These are phyloP conservation scores for Fusarium fracticaudum DNA, from an alignment of 2,329 filamentous ascomycete genomes.

Conservation along the genomic window DNA sequence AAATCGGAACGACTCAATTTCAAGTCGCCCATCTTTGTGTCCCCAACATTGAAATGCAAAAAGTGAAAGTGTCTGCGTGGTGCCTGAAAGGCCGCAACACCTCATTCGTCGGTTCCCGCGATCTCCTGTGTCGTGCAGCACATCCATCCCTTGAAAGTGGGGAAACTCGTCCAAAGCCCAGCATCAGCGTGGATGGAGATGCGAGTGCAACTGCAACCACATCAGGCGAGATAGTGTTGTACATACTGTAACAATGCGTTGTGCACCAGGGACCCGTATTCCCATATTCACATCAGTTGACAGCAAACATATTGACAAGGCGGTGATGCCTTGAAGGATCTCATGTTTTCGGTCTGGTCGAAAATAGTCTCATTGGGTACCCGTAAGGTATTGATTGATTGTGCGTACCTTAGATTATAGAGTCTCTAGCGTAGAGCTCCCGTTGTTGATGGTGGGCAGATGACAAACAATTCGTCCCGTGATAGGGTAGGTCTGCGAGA, in stretches of 20 bases:
- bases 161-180: slow-evolving; percentile 20
- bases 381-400: not conserved
- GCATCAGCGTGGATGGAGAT: slow-evolving; percentile 6
- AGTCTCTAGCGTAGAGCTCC: slow-evolving; percentile 1
- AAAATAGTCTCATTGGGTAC: slow-evolving; percentile 10
- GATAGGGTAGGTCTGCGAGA: slow-evolving; percentile 12
- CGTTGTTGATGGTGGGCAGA: slow-evolving; percentile 14
- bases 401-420: not conserved
- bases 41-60: slow-evolving; percentile 10
- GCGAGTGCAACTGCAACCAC: slow-evolving; percentile 27
- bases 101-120: slow-evolving; percentile 35
- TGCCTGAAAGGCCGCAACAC: slow-evolving; percentile 31
- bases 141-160: slow-evolving; percentile 24
- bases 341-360: not conserved
- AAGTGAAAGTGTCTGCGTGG: slow-evolving; percentile 17
- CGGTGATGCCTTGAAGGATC: not conserved
- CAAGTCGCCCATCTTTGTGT: slow-evolving; percentile 6
- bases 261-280: not conserved
- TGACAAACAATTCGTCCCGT: not conserved
- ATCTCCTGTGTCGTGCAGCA: slow-evolving; percentile 44
- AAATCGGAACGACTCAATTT: not conserved
- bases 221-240: slow-evolving; percentile 22
- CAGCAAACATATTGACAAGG: not conserved
- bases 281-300: not conserved
- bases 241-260: not conserved